Base-by-base conservation (phyloP, 1,139 yeast genomes). In the Taphrina populina region DNA sequence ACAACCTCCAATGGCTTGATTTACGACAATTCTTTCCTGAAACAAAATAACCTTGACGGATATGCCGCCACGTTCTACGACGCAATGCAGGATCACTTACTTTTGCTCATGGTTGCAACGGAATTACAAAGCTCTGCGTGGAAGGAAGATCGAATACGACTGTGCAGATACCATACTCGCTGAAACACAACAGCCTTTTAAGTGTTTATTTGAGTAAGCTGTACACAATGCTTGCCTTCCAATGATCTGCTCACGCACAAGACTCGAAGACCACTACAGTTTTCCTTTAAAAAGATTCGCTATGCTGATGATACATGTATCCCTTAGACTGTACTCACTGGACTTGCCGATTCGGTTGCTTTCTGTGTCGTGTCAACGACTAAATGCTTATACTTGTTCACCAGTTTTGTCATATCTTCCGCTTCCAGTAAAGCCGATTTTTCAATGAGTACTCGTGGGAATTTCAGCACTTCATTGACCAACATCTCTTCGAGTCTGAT, bases 401-500 rank as follows among this genome's bases (percentile, higher is more conserved):
- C 17, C 23, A 21, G 32, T 15, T 34, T 34, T 17, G 56, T 52
- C 49, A 41, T 15, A 17, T 39, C 26, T 26, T 52, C 49, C 24
- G 35, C 29, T 21, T 43, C 49, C 7, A 41, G 13, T 15, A 52
- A 15, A 10, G 57, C 57, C 15, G 30, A 24, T 21, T 45, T 37
- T 33, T 52, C 57, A 11, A 52, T 52, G 27, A 52, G 17, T n/a
- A 52, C 43, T 20, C 57, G 30, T 3, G 40, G 40, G 19, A 34
- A 43, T 35, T 52, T 52, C 29, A 52, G 41, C 34, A 52, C 35
- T 19, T 52, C 57, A 20, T 39, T 35, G 44, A 52, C 23, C 21
- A 36, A 39, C 44, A 45, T 35, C 40, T 52, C 57, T n/a, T 45
- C 52, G 6, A 52, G 43, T 21, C 46, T 10, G 26, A 30, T 21